Evolutionary conservation across 768 basidiomycete species (phyloP).

Genomic region (Termitomyces sp.): DNA sequence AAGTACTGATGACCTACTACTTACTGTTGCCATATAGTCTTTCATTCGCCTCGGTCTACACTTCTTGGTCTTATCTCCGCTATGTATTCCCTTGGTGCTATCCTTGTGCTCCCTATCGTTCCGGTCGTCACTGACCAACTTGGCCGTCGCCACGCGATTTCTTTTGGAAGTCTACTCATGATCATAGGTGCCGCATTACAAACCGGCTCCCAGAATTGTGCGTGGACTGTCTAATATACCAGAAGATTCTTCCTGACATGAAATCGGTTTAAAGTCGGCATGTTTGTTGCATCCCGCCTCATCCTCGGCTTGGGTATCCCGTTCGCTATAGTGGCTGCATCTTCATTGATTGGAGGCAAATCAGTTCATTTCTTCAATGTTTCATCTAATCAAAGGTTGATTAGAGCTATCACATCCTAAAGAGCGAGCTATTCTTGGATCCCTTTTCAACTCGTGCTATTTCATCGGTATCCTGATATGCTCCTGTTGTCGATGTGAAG

Average conservation of each 20-base stretch:
- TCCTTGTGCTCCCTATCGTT: constrained; percentile 50
- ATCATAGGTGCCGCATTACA: constrained; percentile 44
- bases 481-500: constrained; percentile 11
- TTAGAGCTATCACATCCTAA: constrained; percentile 65
- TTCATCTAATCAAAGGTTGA: neutral
- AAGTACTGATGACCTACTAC: neutral
- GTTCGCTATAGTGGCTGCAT: constrained; percentile 61
- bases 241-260: neutral
- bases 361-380: neutral
- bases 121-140: constrained; percentile 45
- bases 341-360: constrained; percentile 56
- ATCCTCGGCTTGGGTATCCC: constrained; percentile 58
- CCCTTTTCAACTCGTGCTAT: constrained; percentile 62
- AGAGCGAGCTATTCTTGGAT: constrained; percentile 63
- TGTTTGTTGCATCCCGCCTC: constrained; percentile 56
- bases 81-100: constrained; percentile 59
- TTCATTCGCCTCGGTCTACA: constrained; percentile 48
- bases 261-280: constrained; percentile 36
- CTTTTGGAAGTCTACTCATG: constrained; percentile 49
- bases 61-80: constrained; percentile 55
- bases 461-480: constrained; percentile 38
- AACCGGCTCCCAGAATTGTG: constrained; percentile 47
- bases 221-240: constrained; percentile 10
- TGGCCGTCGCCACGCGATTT: constrained; percentile 50
- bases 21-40: constrained; percentile 33